Conservation (phyloP, 2,329 filamentous ascomycete genomes). For the Mariannaea elegans region DNA sequence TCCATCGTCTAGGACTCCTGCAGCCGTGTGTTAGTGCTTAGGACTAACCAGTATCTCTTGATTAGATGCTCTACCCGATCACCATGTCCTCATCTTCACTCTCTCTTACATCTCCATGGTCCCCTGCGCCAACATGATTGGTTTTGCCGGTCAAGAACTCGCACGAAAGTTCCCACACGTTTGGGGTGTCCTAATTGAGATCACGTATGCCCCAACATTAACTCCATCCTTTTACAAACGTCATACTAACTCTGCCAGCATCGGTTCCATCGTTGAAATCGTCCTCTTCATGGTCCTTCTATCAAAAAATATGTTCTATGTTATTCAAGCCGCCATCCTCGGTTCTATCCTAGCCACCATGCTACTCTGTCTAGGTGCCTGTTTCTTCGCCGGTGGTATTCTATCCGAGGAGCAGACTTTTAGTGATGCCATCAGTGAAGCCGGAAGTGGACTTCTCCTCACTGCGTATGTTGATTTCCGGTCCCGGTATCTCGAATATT, state of each 20-base stretch:
- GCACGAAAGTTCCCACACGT: conserved; percentile 81
- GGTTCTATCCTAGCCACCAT: conserved; percentile 86
- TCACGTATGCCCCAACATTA: conserved; percentile 53
- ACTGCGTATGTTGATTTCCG: conserved; percentile 71
- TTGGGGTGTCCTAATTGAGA: conserved; percentile 69
- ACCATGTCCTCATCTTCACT: conserved; percentile 56
- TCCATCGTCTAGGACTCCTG: too few species aligned
- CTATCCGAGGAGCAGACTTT: conserved; percentile 74
- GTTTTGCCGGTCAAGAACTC: conserved; percentile 72
- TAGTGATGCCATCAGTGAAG: conserved; percentile 79
- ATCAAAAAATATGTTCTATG: conserved; percentile 62
- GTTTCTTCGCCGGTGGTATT: conserved; percentile 81
- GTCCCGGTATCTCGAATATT: conserved; percentile 6
- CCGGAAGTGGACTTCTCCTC: conserved; percentile 78
- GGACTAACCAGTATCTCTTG: too few species aligned
- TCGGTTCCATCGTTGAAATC: conserved; percentile 83
- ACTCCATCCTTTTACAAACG: neutral
- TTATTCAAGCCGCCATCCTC: conserved; percentile 84
- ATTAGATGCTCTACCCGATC: conserved; percentile 46
- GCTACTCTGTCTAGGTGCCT: conserved; percentile 80
- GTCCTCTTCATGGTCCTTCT: conserved; percentile 84
- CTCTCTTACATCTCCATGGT: conserved; percentile 61
- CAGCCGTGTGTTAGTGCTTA: too few species aligned
- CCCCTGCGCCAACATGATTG: conserved; percentile 60
- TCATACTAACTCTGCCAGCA: conserved; percentile 40